Evolutionary conservation across 345 rosid species (phyloP).

Genomic region (Mercurialis annua): DNA sequence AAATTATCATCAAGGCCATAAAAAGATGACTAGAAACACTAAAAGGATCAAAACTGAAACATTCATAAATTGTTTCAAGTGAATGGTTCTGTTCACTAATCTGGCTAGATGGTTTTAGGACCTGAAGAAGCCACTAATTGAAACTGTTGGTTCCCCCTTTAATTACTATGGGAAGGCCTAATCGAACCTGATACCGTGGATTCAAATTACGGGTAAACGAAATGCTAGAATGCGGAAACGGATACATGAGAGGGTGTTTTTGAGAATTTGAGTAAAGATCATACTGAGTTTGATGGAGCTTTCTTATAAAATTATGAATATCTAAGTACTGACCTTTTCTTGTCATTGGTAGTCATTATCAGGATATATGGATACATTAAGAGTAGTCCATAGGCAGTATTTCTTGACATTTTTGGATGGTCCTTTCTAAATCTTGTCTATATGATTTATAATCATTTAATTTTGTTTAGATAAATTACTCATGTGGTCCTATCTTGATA

Average conservation of each 20-base stretch:
- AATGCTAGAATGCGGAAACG: not conserved
- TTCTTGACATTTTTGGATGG: constrained; percentile 18
- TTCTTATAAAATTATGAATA: not conserved
- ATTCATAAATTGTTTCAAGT: not conserved
- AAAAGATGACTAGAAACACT: not conserved
- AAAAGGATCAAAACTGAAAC: not conserved
- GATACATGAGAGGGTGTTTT: not conserved
- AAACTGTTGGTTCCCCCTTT: not conserved
- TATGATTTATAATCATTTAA: constrained; percentile 17
- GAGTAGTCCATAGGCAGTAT: constrained; percentile 11
- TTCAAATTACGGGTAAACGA: not conserved
- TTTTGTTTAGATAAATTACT: constrained; percentile 12
- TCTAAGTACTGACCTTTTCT: not conserved
- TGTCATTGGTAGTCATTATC: not conserved
- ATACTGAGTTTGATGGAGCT: not conserved
- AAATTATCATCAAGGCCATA: not conserved
- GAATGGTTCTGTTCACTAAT: not conserved
- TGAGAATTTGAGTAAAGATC: too few relatives aligned
- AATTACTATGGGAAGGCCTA: not conserved
- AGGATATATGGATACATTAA: not conserved
- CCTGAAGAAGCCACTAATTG: constrained; percentile 1
- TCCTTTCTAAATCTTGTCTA: constrained; percentile 18
- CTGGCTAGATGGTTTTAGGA: not conserved
- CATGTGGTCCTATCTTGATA: constrained; percentile 38
- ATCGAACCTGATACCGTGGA: not conserved